Conservation (phyloP, 805 yeast genomes). For the Candida mattraensis region DNA sequence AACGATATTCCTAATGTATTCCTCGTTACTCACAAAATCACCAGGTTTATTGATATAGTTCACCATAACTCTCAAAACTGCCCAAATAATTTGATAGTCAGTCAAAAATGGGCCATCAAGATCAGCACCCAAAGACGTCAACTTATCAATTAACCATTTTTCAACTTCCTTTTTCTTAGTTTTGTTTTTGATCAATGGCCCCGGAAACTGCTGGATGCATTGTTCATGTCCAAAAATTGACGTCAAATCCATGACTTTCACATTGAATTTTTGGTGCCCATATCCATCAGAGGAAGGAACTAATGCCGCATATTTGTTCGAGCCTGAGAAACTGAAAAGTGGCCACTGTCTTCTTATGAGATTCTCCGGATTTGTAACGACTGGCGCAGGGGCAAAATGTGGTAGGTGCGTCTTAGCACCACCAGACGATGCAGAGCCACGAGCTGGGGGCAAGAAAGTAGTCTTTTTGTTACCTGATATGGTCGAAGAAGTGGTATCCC, state of each 20-base stretch:
- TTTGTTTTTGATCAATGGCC: conserved; percentile 61
- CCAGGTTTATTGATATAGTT: conserved; percentile 24
- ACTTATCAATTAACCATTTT: conserved; percentile 56
- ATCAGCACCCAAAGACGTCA: conserved; percentile 20
- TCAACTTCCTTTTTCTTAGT: conserved; percentile 66
- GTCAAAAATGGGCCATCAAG: conserved; percentile 16
- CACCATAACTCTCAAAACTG: conserved; percentile 27
- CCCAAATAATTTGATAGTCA: conserved; percentile 30
- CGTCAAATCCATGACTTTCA: conserved; percentile 39
- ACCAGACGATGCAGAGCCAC: conserved; percentile 1
- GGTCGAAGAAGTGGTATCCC: conserved; percentile 17
- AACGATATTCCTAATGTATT: conserved; percentile 36
- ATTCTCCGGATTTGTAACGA: conserved; percentile 52
- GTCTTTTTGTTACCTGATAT: conserved; percentile 14
- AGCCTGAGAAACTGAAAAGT: conserved; percentile 63
- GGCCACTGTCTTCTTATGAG: conserved; percentile 69
- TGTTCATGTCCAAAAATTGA: conserved; percentile 45
- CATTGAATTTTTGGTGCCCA: conserved; percentile 30
- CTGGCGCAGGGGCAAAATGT: conserved; percentile 35
- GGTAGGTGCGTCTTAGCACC: conserved; percentile 1
- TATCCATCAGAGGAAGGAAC: conserved; percentile 43
- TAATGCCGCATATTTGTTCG: conserved; percentile 44
- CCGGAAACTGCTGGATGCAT: conserved; percentile 56
- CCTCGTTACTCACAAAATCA: conserved; percentile 26
- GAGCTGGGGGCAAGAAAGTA: conserved; percentile 18